phyloP scores from a whole-genome alignment of 2,329 filamentous ascomycete species.

The Nakataea oryzae region DNA sequence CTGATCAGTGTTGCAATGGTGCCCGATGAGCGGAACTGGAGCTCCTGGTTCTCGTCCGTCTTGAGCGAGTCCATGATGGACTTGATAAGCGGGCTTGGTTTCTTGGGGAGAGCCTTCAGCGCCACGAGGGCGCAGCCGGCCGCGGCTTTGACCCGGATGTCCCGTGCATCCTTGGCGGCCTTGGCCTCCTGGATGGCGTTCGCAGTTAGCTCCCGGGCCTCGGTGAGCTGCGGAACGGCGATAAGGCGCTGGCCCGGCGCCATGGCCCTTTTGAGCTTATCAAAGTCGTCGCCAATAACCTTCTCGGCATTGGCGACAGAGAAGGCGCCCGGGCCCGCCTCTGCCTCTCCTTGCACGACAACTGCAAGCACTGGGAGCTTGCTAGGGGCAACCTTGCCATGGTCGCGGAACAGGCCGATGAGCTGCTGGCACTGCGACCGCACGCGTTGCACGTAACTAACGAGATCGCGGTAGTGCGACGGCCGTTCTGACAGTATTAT shows the following conservation, averaged over 20 bases:
- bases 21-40: conserved; percentile 77
- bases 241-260: conserved; percentile 81
- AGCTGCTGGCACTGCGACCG: conserved; percentile 86
- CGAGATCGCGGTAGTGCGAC: conserved; percentile 75
- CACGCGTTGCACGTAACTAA: conserved; percentile 80
- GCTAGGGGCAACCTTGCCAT: conserved; percentile 66
- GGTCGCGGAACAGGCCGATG: conserved; percentile 83
- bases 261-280: conserved; percentile 79
- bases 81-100: conserved; percentile 86
- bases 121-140: conserved; percentile 82
- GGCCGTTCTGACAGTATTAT: conserved; percentile 79
- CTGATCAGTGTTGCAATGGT: conserved; percentile 81
- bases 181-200: conserved; percentile 72
- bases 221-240: conserved; percentile 65
- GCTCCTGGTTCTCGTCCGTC: conserved; percentile 78
- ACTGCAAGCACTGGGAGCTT: conserved; percentile 76
- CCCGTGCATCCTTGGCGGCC: conserved; percentile 66
- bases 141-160: conserved; percentile 76
- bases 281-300: conserved; percentile 75
- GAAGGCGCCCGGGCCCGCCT: conserved; percentile 88
- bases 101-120: conserved; percentile 83
- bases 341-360: conserved; percentile 84
- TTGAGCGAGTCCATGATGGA: conserved; percentile 98
- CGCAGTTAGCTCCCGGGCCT: conserved; percentile 61
- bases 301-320: conserved; percentile 81